Percentiles rank a stretch among this genome's conserved stretches.
Conservation (phyloP, 1,284 basidiomycete species). For the Bjerkandera adusta region DNA sequence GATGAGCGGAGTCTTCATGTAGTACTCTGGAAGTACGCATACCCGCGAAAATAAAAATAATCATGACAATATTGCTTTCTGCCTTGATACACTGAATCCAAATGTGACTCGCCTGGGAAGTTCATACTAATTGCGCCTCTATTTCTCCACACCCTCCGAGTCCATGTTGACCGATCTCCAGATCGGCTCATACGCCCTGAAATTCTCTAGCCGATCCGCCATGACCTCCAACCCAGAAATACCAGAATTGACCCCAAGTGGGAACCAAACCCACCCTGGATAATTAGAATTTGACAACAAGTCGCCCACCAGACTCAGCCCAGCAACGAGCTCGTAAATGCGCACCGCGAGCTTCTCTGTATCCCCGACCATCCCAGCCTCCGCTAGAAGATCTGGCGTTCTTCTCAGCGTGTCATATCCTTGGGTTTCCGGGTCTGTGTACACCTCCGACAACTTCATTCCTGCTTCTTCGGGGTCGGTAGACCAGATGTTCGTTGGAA, state of each 20-base stretch:
- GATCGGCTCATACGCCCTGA: constrained; percentile 2
- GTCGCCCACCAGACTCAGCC: constrained; percentile 15
- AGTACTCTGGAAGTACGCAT: too few species aligned
- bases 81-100: too few species aligned
- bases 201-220: neutral
- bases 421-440: constrained; percentile 19
- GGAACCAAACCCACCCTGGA: constrained; percentile 19
- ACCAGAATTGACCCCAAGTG: constrained; percentile 22
- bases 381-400: too few species aligned
- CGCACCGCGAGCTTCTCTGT: constrained; percentile 19
- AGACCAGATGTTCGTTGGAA: constrained; percentile 24
- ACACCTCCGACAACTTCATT: constrained; percentile 12
- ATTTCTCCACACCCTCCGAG: too few species aligned
- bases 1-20: too few species aligned
- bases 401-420: constrained; percentile 7
- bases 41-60: too few species aligned
- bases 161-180: too few species aligned
- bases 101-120: too few species aligned
- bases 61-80: too few species aligned
- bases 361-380: constrained; percentile 18
- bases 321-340: constrained; percentile 23
- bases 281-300: neutral
- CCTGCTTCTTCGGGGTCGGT: constrained; percentile 7
- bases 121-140: too few species aligned
- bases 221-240: neutral